These are phyloP conservation scores for Scutellaria galericulata DNA, from an alignment of 257 asterid genomes.

Conservation along the genomic window DNA sequence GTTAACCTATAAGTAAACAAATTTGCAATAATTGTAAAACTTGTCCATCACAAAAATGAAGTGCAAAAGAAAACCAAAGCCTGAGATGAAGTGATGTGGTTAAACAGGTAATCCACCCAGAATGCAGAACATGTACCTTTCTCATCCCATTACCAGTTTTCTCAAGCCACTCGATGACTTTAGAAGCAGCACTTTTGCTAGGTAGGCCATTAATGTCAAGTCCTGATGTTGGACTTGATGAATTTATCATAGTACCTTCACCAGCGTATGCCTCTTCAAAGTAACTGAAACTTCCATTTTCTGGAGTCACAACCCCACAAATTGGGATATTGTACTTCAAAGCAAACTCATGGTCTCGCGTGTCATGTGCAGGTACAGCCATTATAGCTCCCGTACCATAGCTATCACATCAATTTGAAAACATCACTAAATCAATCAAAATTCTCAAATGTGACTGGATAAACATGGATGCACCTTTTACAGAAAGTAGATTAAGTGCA, in stretches of 20 bases:
- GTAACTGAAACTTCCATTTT: slow-evolving; percentile 53
- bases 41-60: slow-evolving; percentile 3
- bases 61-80: slow-evolving; percentile 26
- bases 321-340: slow-evolving; percentile 76
- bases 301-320: slow-evolving; percentile 76
- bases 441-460: slow-evolving; percentile 3
- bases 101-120: neutral
- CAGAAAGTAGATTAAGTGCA: slow-evolving; percentile 6
- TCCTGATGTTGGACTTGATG: slow-evolving; percentile 71
- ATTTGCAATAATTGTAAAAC: slow-evolving; percentile 23
- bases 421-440: slow-evolving; percentile 32
- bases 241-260: slow-evolving; percentile 83
- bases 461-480: slow-evolving; percentile 23
- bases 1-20: slow-evolving; percentile 66
- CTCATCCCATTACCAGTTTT: slow-evolving; percentile 74
- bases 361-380: slow-evolving; percentile 99
- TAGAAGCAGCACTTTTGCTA: slow-evolving; percentile 76
- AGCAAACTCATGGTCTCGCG: slow-evolving; percentile 95
- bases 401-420: slow-evolving; percentile 55
- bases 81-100: slow-evolving; percentile 9
- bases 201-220: slow-evolving; percentile 80
- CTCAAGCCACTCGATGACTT: slow-evolving; percentile 87
- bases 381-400: slow-evolving; percentile 99
- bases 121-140: slow-evolving; percentile 55
- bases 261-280: slow-evolving; percentile 69